phyloP scores from a whole-genome alignment of 1,139 yeast species.

The Pichia inconspicua region DNA sequence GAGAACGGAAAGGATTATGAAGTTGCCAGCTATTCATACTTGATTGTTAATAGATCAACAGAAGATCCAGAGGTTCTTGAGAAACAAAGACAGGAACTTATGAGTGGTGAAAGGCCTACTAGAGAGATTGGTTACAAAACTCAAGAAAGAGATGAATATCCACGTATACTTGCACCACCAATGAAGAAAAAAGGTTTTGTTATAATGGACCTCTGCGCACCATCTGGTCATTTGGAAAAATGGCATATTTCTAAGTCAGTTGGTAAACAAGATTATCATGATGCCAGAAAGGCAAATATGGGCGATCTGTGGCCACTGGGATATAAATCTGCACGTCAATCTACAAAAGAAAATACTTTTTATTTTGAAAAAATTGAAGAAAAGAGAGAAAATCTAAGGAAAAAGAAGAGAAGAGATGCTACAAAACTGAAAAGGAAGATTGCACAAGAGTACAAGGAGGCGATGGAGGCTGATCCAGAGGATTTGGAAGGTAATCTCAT shows the following conservation, averaged over 20 bases:
- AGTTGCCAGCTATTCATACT: constrained; percentile 65
- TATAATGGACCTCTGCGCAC: constrained; percentile 68
- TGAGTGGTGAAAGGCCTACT: constrained; percentile 1
- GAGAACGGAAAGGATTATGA: constrained; percentile 68
- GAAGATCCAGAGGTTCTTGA: constrained; percentile 36
- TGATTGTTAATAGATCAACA: constrained; percentile 57
- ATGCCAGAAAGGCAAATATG: constrained; percentile 73
- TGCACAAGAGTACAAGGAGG: constrained; percentile 19
- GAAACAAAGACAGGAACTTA: constrained; percentile 13
- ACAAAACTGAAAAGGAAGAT: constrained; percentile 20
- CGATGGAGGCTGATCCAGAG: constrained; percentile 16
- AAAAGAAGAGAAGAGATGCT: constrained; percentile 20
- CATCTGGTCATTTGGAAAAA: constrained; percentile 70
- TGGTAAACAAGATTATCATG: constrained; percentile 73
- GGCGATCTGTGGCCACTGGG: constrained; percentile 92
- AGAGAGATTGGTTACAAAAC: constrained; percentile 28
- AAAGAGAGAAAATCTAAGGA: constrained; percentile 22
- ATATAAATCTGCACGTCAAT: constrained; percentile 52
- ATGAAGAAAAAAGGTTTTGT: constrained; percentile 79
- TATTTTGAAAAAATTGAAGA: constrained; percentile 24
- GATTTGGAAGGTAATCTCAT: constrained; percentile 17
- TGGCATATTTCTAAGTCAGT: constrained; percentile 83
- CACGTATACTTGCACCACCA: constrained; percentile 70
- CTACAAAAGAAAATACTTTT: constrained; percentile 25
- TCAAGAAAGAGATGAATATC: constrained; percentile 45